phyloP scores from a whole-genome alignment of 2,329 filamentous ascomycete genomes.

The Colletotrichum eleusines region DNA sequence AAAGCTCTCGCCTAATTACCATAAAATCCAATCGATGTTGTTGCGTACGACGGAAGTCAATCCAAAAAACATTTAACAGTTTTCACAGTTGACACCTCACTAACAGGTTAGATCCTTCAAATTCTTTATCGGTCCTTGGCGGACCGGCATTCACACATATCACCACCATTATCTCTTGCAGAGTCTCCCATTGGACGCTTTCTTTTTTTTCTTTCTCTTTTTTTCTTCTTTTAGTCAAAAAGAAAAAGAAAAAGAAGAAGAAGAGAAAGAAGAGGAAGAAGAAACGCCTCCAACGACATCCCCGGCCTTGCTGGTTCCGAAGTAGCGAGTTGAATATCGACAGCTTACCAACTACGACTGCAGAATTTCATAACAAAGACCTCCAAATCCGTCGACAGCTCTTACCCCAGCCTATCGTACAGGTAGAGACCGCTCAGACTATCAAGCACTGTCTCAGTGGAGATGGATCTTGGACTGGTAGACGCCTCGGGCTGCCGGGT shows the following conservation, averaged over 20 bases:
- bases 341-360: too few species aligned
- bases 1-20: too few species aligned
- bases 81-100: too few species aligned
- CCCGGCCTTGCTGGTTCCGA: not conserved
- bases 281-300: not conserved
- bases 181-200: not conserved
- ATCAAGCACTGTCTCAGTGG: not conserved
- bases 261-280: too few species aligned
- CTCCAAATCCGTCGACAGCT: not conserved
- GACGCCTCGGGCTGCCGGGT: too few species aligned
- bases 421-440: not conserved
- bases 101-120: too few species aligned
- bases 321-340: not conserved
- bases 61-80: too few species aligned
- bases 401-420: constrained; percentile 19
- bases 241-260: too few species aligned
- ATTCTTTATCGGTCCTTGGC: not conserved
- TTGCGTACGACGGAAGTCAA: too few species aligned
- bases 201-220: too few species aligned
- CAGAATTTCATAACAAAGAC: not conserved
- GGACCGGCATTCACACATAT: not conserved
- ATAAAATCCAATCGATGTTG: too few species aligned
- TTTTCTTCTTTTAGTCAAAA: too few species aligned
- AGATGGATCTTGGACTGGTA: constrained; percentile 12
- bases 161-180: not conserved